Conservation (phyloP, 495 filamentous ascomycete species). For the Xylaria venustula region DNA sequence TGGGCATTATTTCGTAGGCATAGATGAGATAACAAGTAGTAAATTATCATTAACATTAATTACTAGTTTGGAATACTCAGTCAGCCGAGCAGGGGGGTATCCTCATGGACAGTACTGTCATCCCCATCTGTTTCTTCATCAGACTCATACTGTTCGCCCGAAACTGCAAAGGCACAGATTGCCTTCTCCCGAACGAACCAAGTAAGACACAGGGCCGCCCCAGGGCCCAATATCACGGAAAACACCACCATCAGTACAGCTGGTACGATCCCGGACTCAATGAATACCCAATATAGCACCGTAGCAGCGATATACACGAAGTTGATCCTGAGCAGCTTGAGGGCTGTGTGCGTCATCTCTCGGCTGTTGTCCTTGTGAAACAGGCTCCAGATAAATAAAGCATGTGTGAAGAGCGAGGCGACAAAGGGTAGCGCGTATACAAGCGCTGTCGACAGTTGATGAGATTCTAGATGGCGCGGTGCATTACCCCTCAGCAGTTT, state of each 20-base stretch:
- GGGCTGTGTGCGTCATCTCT: conserved; percentile 38
- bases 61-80: neutral
- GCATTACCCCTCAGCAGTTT: conserved; percentile 8
- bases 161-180: conserved; percentile 18
- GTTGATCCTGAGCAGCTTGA: conserved; percentile 37
- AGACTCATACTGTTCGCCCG: conserved; percentile 1
- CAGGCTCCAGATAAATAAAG: conserved; percentile 28
- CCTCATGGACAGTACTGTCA: conserved; percentile 15
- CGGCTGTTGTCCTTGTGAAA: conserved; percentile 33
- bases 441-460: conserved; percentile 17
- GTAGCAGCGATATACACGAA: conserved; percentile 33
- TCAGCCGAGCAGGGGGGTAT: conserved; percentile 11
- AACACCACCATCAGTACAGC: conserved; percentile 26
- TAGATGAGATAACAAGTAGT: too few relatives aligned
- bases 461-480: conserved; percentile 34
- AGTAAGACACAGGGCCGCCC: conserved; percentile 36
- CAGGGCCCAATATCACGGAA: conserved; percentile 34
- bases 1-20: too few relatives aligned
- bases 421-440: conserved; percentile 37
- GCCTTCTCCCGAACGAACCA: conserved; percentile 37
- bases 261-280: conserved; percentile 35
- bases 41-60: neutral
- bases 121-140: conserved; percentile 12
- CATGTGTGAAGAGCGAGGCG: conserved; percentile 33
- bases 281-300: conserved; percentile 41